Percentiles rank a stretch among this genome's conserved stretches.
These are phyloP conservation scores for Rhodotorula sp. DNA, from an alignment of 1,284 basidiomycete genomes.

Conservation along the genomic window DNA sequence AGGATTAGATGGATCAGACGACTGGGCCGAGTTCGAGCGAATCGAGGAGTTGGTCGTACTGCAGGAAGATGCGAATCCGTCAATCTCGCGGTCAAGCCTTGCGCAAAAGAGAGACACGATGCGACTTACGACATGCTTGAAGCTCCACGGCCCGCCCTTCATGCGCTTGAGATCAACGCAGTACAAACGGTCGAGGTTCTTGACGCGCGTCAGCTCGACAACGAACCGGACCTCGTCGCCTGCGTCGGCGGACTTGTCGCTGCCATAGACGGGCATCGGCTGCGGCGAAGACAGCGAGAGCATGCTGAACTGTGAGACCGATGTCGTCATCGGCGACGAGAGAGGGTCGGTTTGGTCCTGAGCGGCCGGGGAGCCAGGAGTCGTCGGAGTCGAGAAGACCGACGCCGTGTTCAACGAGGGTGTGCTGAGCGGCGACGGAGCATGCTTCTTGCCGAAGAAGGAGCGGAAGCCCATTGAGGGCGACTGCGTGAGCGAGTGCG, in stretches of 20 bases:
- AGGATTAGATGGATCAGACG: neutral
- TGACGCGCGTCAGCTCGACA: constrained; percentile 82
- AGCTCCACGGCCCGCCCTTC: constrained; percentile 74
- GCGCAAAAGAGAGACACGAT: neutral
- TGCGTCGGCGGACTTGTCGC: constrained; percentile 63
- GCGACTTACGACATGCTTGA: constrained; percentile 67
- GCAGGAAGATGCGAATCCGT: neutral
- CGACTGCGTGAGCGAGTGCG: constrained; percentile 24
- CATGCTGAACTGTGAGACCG: constrained; percentile 31
- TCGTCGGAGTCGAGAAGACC: constrained; percentile 30
- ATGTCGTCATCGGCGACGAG: constrained; percentile 36
- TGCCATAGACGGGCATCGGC: constrained; percentile 67
- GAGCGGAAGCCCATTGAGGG: constrained; percentile 38
- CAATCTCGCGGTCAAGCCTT: neutral
- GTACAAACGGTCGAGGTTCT: constrained; percentile 80
- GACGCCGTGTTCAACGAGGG: constrained; percentile 19
- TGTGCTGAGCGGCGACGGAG: constrained; percentile 7
- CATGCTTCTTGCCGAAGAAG: constrained; percentile 24
- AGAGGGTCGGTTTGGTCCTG: constrained; percentile 35
- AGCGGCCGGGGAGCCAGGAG: constrained; percentile 15
- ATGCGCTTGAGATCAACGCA: constrained; percentile 83
- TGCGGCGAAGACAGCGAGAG: constrained; percentile 30
- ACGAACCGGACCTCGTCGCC: constrained; percentile 92
- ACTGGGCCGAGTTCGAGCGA: constrained; percentile 26
- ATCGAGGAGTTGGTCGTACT: constrained; percentile 59